Evolutionary conservation across 768 basidiomycete genomes (phyloP).

Genomic region (Boletales sp.): DNA sequence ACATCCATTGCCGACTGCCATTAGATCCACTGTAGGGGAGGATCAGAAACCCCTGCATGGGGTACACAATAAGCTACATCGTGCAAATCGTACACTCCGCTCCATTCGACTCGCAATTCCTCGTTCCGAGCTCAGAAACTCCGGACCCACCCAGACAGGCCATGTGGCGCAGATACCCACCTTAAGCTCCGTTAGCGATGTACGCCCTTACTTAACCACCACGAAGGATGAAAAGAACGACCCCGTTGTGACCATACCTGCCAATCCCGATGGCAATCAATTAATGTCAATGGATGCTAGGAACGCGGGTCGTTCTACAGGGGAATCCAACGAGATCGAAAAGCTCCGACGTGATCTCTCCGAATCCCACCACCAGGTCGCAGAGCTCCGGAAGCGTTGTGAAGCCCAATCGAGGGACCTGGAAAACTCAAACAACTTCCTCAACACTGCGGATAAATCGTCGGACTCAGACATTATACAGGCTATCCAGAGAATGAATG

Average conservation of each 20-base stretch:
- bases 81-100: background rate
- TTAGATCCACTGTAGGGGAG: background rate
- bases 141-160: no score
- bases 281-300: no score
- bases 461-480: constrained; percentile 9
- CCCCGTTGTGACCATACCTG: no score
- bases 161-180: no score
- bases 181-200: no score
- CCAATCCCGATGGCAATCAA: no score
- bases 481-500: constrained; percentile 9
- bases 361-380: no score
- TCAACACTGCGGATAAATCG: constrained; percentile 7
- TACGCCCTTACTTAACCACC: no score
- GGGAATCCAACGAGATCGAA: background rate
- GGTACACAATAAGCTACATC: background rate
- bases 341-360: no score
- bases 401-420: constrained; percentile 1
- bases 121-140: background rate
- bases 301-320: no score
- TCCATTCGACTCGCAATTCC: background rate
- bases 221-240: no score
- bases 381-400: no score
- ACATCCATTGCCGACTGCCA: background rate
- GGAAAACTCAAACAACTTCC: constrained; percentile 3
- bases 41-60: background rate